These are phyloP conservation scores for Durusdinium trenchii DNA, from an alignment of 73 alveolate species.

Conservation along the genomic window DNA sequence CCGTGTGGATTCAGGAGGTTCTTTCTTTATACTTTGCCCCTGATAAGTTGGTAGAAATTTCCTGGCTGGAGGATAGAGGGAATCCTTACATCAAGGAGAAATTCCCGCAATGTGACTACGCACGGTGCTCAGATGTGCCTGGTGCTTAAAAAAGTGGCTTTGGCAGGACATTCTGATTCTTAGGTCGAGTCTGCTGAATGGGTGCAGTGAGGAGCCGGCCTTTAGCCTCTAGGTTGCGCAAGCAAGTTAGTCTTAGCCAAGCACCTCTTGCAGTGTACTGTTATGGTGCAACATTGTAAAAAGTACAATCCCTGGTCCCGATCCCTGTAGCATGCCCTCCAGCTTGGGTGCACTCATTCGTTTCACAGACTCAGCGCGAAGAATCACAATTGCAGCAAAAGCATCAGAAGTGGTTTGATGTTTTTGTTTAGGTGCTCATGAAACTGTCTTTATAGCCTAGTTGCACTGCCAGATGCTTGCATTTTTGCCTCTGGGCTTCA, in stretches of 20 bases:
- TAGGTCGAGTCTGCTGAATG: constrained; percentile 79
- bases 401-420: too few relatives aligned
- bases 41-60: background rate
- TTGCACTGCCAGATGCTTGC: background rate
- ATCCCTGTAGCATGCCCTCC: background rate
- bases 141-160: too few relatives aligned
- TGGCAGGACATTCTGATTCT: background rate
- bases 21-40: background rate
- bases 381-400: background rate
- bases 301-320: too few relatives aligned
- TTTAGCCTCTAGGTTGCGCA: background rate
- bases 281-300: too few relatives aligned
- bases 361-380: constrained; percentile 18
- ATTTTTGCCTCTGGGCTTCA: too few relatives aligned
- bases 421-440: background rate
- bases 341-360: constrained; percentile 3
- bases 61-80: constrained; percentile 22
- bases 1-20: too few relatives aligned
- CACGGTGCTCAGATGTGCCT: background rate
- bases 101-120: constrained; percentile 83
- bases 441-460: background rate
- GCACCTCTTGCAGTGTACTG: too few relatives aligned
- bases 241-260: background rate
- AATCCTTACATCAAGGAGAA: constrained; percentile 46
- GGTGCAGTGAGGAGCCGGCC: constrained; percentile 36